A percentile compares a stretch with the other conserved stretches of the same genome.
These are phyloP conservation scores for Volvox carteri DNA, from an alignment of 163 green algal species.

Conservation along the genomic window DNA sequence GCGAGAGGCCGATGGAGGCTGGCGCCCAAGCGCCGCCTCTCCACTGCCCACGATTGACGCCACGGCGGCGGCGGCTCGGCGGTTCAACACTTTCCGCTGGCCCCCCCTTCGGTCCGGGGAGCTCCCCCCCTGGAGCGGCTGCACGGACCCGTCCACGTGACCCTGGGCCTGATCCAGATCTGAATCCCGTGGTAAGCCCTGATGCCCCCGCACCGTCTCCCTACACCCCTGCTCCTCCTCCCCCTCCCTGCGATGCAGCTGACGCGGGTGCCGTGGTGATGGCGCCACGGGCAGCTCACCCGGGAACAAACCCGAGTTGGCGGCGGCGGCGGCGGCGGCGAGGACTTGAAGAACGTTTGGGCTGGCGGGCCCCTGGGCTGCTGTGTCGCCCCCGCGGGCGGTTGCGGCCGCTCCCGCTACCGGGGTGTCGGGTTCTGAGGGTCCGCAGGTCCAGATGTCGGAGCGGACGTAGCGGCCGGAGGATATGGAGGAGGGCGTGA, in stretches of 20 bases:
- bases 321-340: not conserved
- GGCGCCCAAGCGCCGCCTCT: not conserved
- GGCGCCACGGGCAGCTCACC: not conserved
- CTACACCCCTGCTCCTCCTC: too few species aligned
- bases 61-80: not conserved
- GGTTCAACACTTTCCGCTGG: not conserved
- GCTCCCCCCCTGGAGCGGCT: not conserved
- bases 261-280: too few species aligned
- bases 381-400: not conserved
- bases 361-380: not conserved
- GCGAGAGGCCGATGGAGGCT: not conserved
- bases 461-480: conserved; percentile 45
- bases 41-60: not conserved
- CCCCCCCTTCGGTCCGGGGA: not conserved
- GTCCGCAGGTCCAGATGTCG: conserved; percentile 29
- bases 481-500: conserved; percentile 30
- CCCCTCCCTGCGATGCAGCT: not conserved
- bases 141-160: not conserved
- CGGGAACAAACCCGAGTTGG: not conserved
- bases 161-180: too few species aligned
- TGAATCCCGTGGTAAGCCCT: too few species aligned
- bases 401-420: too few species aligned
- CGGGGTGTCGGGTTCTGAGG: not conserved
- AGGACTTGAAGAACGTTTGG: not conserved
- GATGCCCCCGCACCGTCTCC: too few species aligned